Evolutionary conservation across 2,329 filamentous ascomycete genomes (phyloP).

Genomic region (Monosporascus sp.): DNA sequence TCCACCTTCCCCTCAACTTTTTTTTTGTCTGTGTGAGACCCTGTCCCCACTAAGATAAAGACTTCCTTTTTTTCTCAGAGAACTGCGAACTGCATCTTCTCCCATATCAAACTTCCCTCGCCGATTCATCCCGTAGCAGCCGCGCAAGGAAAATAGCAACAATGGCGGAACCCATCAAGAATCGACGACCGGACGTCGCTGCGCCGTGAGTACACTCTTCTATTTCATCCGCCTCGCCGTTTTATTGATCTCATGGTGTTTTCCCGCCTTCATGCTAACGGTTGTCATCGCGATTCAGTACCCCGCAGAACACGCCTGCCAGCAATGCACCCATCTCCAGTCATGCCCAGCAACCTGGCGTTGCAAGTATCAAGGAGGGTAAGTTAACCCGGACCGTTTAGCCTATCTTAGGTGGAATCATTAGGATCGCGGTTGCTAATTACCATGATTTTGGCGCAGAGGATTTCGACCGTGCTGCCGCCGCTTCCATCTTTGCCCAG

Average conservation of each 20-base stretch:
- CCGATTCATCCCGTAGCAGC: not conserved
- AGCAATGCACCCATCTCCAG: slow-evolving; percentile 96
- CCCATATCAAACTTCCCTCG: not conserved
- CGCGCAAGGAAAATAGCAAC: slow-evolving; percentile 24
- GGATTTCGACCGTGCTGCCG: slow-evolving; percentile 80
- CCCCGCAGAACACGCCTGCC: slow-evolving; percentile 95
- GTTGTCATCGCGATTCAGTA: slow-evolving; percentile 55
- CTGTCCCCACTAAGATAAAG: not conserved
- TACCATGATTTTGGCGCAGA: slow-evolving; percentile 52
- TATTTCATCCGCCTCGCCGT: slow-evolving; percentile 6
- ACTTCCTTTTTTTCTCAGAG: not conserved
- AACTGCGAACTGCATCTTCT: not conserved
- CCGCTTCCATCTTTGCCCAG: slow-evolving; percentile 89
- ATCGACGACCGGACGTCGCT: slow-evolving; percentile 53
- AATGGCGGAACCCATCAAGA: slow-evolving; percentile 61
- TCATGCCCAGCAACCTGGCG: slow-evolving; percentile 89
- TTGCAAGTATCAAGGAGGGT: slow-evolving; percentile 98
- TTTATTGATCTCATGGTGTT: not conserved
- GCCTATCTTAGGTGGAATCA: not conserved
- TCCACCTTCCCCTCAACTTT: not conserved
- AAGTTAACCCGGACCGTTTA: slow-evolving; percentile 30
- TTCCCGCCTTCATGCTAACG: slow-evolving; percentile 15
- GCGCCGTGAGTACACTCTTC: slow-evolving; percentile 49
- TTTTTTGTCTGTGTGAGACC: not conserved
- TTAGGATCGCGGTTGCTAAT: not conserved